A percentile compares a stretch with the other conserved stretches of the same genome.
Evolutionary conservation across 2,329 filamentous ascomycete genomes (phyloP).

Genomic region (Talaromyces sp.): DNA sequence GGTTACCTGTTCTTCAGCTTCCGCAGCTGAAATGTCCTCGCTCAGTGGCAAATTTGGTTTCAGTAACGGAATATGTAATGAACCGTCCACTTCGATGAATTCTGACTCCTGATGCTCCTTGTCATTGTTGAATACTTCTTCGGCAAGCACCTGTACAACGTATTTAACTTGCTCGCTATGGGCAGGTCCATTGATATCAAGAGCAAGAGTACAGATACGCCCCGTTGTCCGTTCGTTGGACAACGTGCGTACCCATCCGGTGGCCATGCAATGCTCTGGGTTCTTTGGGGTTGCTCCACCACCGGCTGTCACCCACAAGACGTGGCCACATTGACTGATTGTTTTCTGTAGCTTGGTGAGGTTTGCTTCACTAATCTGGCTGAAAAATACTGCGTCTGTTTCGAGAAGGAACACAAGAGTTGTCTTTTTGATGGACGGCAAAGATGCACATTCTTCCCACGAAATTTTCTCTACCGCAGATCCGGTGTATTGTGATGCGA

Average conservation of each 20-base stretch:
- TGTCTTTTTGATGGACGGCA: neutral
- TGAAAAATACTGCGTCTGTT: neutral
- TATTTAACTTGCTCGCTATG: neutral
- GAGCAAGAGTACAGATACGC: neutral
- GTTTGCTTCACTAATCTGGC: neutral
- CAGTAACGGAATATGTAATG: neutral
- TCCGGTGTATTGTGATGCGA: neutral
- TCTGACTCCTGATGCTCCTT: neutral
- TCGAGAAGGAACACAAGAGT: conserved; percentile 4
- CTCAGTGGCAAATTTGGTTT: neutral
- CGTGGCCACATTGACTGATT: neutral
- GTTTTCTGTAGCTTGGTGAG: neutral
- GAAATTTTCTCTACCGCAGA: neutral
- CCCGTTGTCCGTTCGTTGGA: neutral
- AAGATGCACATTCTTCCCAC: neutral
- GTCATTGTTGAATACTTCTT: neutral
- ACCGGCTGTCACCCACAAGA: neutral
- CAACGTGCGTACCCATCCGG: neutral
- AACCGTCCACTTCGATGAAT: neutral
- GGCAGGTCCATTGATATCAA: neutral
- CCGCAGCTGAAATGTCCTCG: neutral
- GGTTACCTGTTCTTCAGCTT: neutral
- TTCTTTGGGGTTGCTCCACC: neutral
- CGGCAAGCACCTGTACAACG: neutral
- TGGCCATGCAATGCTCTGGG: neutral